Base-by-base conservation (phyloP, 805 yeast genomes). In the Zygosaccharomyces bailii region DNA sequence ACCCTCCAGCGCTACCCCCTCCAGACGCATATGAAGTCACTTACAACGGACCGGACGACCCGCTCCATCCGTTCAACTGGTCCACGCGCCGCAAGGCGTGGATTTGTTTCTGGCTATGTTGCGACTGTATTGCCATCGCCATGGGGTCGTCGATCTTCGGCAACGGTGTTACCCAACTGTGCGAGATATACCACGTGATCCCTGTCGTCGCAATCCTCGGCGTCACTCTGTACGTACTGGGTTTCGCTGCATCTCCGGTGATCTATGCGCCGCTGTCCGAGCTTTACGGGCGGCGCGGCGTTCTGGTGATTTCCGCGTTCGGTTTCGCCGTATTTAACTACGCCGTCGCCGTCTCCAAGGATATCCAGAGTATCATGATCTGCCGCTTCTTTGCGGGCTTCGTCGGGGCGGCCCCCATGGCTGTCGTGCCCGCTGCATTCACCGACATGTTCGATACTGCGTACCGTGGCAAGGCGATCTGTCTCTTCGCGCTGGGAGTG, bases 191-290 rank as follows among this genome's bases (percentile, higher is more conserved):
- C 64, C 76, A 76, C 46, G 79, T 90, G 38, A 82, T 85, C 33
- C 50, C 57, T 5, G 84, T 80, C 8, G 90, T 81, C n/a, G 83
- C 84, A 10, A 75, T 86, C 17, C 72, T 91, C 37, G 85, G 87
- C 45, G 75, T 88, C 7, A 80, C 96, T 0, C 71, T 89, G 19
- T 90, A 79, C 56, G 96, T 90, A n/a, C 65, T 88, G 33, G 98
- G 97, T 8, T 91, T 89, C 66, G 97, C 96, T 1, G 75, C 87
- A 0, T 96, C 97, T 14, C 98, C 98, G 3, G 71, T 90, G 40
- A 57, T 87, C 29, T 90, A 93, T 88, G 96, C 93, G 19, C 96
- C 96, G 4, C 61, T 85, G 29, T 82, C 91, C n/a, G 95, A 85
- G 62, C 57, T 83, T 29, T 82, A 73, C 53, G 93, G 95, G 43